Evolutionary conservation across 129 eudicot species (phyloP).

Genomic region (Solidago caesia): DNA sequence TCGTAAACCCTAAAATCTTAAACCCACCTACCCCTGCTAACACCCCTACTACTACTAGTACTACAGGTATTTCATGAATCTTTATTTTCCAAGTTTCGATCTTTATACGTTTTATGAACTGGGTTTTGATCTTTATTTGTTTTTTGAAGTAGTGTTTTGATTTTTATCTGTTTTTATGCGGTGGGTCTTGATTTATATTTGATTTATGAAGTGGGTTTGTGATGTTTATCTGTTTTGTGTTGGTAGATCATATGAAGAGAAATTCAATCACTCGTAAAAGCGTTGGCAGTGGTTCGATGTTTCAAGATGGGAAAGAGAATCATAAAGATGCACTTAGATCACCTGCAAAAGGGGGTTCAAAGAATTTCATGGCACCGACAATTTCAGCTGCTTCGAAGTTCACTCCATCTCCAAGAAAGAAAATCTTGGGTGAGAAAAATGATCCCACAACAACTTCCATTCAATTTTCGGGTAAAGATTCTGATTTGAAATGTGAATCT

Average conservation of each 20-base stretch:
- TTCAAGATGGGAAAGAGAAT: constrained; percentile 71
- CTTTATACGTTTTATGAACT: not conserved
- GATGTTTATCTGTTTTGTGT: not conserved
- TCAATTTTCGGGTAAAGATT: constrained; percentile 48
- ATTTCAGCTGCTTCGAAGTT: constrained; percentile 78
- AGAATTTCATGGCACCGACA: constrained; percentile 78
- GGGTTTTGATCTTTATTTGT: not conserved
- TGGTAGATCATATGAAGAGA: constrained; percentile 42
- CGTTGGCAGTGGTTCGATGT: constrained; percentile 21
- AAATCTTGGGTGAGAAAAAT: constrained; percentile 61
- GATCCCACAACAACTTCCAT: constrained; percentile 62
- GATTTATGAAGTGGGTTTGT: not conserved
- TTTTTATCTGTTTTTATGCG: not conserved
- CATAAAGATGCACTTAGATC: constrained; percentile 41
- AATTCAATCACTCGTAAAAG: constrained; percentile 35
- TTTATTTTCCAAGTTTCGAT: not conserved
- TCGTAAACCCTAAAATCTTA: constrained; percentile 42
- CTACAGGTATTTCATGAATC: constrained; percentile 42
- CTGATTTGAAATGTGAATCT: constrained; percentile 28
- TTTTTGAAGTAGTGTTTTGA: not conserved
- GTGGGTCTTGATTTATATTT: not conserved
- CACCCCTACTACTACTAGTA: constrained; percentile 40
- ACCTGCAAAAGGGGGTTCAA: constrained; percentile 47
- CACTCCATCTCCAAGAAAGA: constrained; percentile 76
- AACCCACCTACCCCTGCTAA: constrained; percentile 65